phyloP scores from a whole-genome alignment of 2,329 filamentous ascomycete genomes.

The Alternaria dauci region DNA sequence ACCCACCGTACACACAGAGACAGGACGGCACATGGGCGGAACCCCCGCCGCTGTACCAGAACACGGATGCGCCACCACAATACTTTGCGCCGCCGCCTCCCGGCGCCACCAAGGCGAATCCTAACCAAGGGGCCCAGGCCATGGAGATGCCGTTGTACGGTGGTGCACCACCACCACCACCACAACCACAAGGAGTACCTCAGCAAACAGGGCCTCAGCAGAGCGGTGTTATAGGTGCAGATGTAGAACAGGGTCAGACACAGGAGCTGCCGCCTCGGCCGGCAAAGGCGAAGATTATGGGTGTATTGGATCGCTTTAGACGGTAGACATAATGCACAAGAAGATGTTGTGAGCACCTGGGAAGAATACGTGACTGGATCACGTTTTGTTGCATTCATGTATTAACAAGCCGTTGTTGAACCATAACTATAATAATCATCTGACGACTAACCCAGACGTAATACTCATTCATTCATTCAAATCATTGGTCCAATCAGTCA shows the following conservation, averaged over 20 bases:
- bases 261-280: slow-evolving; percentile 40
- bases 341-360: background rate
- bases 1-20: slow-evolving; percentile 32
- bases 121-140: slow-evolving; percentile 29
- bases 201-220: slow-evolving; percentile 35
- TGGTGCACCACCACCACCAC: background rate
- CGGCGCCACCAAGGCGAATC: slow-evolving; percentile 41
- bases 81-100: slow-evolving; percentile 46
- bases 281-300: slow-evolving; percentile 42
- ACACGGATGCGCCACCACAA: slow-evolving; percentile 45
- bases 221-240: slow-evolving; percentile 39
- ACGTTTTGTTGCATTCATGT: background rate
- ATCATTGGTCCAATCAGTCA: slow-evolving; percentile 51
- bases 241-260: slow-evolving; percentile 26
- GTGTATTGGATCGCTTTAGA: slow-evolving; percentile 40
- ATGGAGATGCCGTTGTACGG: slow-evolving; percentile 44
- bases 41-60: slow-evolving; percentile 46
- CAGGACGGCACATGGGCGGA: slow-evolving; percentile 44
- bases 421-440: slow-evolving; percentile 5
- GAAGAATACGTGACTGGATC: slow-evolving; percentile 4
- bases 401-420: background rate
- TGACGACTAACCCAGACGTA: background rate
- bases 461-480: background rate
- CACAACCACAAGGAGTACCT: background rate
- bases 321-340: slow-evolving; percentile 22